Conservation (phyloP, 2,329 filamentous ascomycete genomes). For the Mycosphaerella sp. region DNA sequence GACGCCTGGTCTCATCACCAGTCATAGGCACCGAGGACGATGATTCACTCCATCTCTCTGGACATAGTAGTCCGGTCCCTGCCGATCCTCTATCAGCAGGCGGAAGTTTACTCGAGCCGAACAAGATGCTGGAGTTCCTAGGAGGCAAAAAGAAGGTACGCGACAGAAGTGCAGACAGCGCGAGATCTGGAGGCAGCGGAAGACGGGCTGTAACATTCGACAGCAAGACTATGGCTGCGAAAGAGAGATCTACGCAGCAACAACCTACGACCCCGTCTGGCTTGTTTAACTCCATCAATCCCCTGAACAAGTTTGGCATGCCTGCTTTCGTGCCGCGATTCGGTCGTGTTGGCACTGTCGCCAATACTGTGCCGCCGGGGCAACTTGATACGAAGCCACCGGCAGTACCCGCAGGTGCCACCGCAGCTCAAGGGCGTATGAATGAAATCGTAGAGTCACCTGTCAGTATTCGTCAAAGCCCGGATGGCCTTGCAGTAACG, state of each 20-base stretch:
- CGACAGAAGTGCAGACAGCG: slow-evolving; percentile 72
- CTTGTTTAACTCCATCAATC: slow-evolving; percentile 32
- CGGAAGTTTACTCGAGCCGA: slow-evolving; percentile 45
- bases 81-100: slow-evolving; percentile 27
- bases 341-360: slow-evolving; percentile 27
- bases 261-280: slow-evolving; percentile 16
- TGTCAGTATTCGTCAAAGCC: slow-evolving; percentile 12
- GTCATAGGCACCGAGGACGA: slow-evolving; percentile 27
- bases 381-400: slow-evolving; percentile 12
- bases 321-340: slow-evolving; percentile 32
- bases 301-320: slow-evolving; percentile 33
- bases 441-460: slow-evolving; percentile 26
- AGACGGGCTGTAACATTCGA: slow-evolving; percentile 32
- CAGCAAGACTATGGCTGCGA: slow-evolving; percentile 20
- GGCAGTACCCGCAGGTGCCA: slow-evolving; percentile 7
- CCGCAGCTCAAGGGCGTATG: slow-evolving; percentile 26
- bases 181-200: slow-evolving; percentile 55
- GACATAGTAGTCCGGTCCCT: slow-evolving; percentile 29
- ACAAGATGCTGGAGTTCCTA: slow-evolving; percentile 64
- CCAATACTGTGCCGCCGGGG: slow-evolving; percentile 11
- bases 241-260: slow-evolving; percentile 11
- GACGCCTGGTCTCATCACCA: slow-evolving; percentile 74
- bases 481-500: slow-evolving; percentile 1
- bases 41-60: slow-evolving; percentile 34
- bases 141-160: slow-evolving; percentile 57